Evolutionary conservation across 1,284 basidiomycete species (phyloP).

Genomic region (Laetiporus sulphureus): DNA sequence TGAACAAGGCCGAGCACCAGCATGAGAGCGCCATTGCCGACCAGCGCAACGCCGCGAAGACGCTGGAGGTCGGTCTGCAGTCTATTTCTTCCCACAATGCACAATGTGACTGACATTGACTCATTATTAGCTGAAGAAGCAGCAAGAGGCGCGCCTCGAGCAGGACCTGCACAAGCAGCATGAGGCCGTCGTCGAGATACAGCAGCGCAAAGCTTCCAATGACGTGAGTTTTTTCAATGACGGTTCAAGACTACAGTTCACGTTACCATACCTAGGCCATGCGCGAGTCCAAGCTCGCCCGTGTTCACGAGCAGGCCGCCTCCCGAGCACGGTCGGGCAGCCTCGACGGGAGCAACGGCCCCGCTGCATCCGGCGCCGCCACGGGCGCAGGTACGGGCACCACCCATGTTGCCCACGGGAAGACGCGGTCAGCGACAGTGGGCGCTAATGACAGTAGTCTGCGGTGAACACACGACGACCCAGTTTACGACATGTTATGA

Average conservation of each 20-base stretch:
- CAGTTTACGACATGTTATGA: too few relatives aligned
- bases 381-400: background rate
- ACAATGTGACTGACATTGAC: background rate
- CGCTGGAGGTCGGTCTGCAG: conserved; percentile 43
- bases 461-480: too few relatives aligned
- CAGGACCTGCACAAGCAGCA: conserved; percentile 23
- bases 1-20: conserved; percentile 41
- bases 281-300: conserved; percentile 23
- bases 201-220: conserved; percentile 24
- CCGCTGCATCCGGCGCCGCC: background rate
- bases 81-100: conserved; percentile 14
- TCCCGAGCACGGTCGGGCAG: conserved; percentile 3
- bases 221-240: conserved; percentile 17
- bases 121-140: conserved; percentile 18
- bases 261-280: conserved; percentile 13
- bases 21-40: conserved; percentile 42
- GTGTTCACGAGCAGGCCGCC: conserved; percentile 22
- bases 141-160: conserved; percentile 22
- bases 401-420: too few relatives aligned
- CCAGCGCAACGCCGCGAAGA: conserved; percentile 36
- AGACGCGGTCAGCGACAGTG: too few relatives aligned
- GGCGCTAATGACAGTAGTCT: too few relatives aligned
- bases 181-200: conserved; percentile 18
- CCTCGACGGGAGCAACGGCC: background rate
- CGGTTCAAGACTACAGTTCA: background rate